These are phyloP conservation scores for Arabis alpina DNA, from an alignment of 345 rosid genomes.

Conservation along the genomic window DNA sequence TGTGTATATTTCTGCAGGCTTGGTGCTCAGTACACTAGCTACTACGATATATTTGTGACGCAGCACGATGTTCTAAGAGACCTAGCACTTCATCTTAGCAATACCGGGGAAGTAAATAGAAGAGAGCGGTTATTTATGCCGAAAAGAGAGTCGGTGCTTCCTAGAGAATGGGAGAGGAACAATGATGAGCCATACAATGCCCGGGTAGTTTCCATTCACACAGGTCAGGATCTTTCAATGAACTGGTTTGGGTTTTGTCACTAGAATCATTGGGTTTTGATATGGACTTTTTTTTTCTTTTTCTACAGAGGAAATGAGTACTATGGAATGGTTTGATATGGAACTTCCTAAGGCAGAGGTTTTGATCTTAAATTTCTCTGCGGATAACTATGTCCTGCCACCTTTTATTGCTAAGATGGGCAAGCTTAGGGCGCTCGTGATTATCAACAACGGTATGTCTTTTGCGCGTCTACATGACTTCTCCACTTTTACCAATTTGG, in stretches of 20 bases:
- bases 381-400: conserved; percentile 67
- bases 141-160: conserved; percentile 56
- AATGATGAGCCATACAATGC: conserved; percentile 66
- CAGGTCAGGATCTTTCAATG: conserved; percentile 49
- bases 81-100: too few relatives aligned
- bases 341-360: conserved; percentile 92
- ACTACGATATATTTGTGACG: too few relatives aligned
- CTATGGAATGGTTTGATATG: conserved; percentile 84
- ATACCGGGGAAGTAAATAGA: conserved; percentile 46
- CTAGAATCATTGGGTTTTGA: not conserved
- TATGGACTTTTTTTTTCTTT: not conserved
- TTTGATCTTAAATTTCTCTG: conserved; percentile 69
- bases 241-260: not conserved
- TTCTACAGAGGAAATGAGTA: conserved; percentile 71
- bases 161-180: conserved; percentile 85
- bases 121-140: conserved; percentile 77
- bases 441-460: conserved; percentile 61
- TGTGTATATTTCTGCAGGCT: too few relatives aligned
- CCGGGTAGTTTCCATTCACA: conserved; percentile 75
- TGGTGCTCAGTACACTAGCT: too few relatives aligned
- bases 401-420: conserved; percentile 78
- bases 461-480: conserved; percentile 60
- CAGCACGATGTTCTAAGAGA: too few relatives aligned
- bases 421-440: conserved; percentile 72
- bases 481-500: conserved; percentile 54